These are phyloP conservation scores for Lupinus albus DNA, from an alignment of 306 rosid species.

Conservation along the genomic window DNA sequence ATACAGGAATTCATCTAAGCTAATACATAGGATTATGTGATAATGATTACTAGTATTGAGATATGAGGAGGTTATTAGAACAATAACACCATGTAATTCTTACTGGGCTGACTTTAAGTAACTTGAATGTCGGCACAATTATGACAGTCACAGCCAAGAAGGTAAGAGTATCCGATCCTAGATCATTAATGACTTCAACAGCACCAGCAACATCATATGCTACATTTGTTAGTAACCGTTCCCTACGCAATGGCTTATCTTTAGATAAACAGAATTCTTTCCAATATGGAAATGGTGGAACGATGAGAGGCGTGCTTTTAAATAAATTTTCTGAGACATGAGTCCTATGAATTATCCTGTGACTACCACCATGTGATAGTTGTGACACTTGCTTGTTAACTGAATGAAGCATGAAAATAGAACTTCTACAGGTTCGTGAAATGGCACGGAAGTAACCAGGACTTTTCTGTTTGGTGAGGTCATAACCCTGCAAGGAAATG, in stretches of 20 bases:
- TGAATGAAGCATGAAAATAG: conserved; percentile 44
- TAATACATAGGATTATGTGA: no score
- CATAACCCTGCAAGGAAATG: conserved; percentile 44
- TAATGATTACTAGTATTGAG: conserved; percentile 13
- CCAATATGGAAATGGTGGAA: conserved; percentile 38
- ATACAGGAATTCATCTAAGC: not conserved
- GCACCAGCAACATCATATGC: conserved; percentile 76
- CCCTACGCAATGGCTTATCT: conserved; percentile 41
- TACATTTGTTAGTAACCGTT: conserved; percentile 49
- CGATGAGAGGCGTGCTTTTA: conserved; percentile 39
- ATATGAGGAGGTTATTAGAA: not conserved
- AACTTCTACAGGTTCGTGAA: conserved; percentile 48
- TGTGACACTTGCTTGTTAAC: conserved; percentile 45
- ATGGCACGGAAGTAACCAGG: conserved; percentile 26
- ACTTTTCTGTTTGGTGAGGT: conserved; percentile 38
- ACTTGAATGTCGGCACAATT: conserved; percentile 85
- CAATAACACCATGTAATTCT: conserved; percentile 24
- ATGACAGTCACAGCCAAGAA: conserved; percentile 80
- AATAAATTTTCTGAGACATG: conserved; percentile 46
- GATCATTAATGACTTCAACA: conserved; percentile 83
- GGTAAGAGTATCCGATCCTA: conserved; percentile 89
- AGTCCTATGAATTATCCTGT: conserved; percentile 40
- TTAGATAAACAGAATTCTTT: conserved; percentile 48
- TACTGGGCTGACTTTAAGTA: conserved; percentile 61
- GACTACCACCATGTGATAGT: conserved; percentile 41